These are phyloP conservation scores for Colletotrichum neosansevieriae DNA, from an alignment of 2,329 filamentous ascomycete species.

Conservation along the genomic window DNA sequence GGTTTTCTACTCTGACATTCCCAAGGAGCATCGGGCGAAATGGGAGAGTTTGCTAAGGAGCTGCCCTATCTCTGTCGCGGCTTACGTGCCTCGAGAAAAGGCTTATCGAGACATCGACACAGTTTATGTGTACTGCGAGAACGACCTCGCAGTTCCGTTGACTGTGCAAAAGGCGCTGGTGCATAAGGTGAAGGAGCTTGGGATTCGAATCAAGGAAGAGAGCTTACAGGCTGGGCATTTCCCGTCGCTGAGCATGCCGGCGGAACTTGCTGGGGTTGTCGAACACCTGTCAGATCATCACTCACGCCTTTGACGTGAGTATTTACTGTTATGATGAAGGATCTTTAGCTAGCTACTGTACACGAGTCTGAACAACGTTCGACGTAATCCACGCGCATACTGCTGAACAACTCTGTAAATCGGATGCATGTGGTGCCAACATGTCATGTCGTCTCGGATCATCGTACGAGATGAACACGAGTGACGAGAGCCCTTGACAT, in stretches of 20 bases:
- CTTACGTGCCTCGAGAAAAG: not conserved
- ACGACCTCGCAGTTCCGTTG: not conserved
- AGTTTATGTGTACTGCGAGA: not conserved
- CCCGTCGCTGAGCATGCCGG: not conserved
- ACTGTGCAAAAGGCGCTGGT: not conserved
- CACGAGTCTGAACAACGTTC: too few species aligned
- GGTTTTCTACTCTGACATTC: not conserved
- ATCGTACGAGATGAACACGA: conserved; percentile 14
- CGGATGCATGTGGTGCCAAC: not conserved
- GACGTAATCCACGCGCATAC: not conserved
- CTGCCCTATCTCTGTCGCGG: not conserved
- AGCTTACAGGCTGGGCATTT: conserved; percentile 9
- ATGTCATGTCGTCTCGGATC: not conserved
- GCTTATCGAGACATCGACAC: conserved; percentile 5
- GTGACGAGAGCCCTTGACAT: not conserved
- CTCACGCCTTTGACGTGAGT: too few species aligned
- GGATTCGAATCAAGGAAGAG: not conserved
- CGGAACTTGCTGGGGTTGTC: not conserved
- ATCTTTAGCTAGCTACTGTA: too few species aligned
- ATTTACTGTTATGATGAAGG: too few species aligned
- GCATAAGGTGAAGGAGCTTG: conserved; percentile 4
- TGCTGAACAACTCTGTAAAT: not conserved
- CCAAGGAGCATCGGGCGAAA: not conserved
- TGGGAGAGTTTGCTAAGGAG: not conserved
- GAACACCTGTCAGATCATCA: too few species aligned